Base-by-base conservation (phyloP, 805 yeast genomes). In the Pichia sporocuriosa region DNA sequence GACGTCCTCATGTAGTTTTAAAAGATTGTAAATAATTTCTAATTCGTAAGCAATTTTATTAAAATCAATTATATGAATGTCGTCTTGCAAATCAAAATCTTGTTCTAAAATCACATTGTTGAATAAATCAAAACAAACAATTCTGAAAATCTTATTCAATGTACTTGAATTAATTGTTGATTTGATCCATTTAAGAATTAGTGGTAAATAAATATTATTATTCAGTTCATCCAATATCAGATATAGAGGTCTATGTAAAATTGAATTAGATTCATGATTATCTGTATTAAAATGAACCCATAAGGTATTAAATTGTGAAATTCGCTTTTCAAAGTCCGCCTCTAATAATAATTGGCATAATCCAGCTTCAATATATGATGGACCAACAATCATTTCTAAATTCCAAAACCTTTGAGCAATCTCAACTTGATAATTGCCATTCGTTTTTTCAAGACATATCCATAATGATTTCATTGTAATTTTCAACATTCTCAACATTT, bases 231-330 rank as follows among this genome's bases (percentile, higher is more conserved):
- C 96, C 26, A 89, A 58, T 15, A 85, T 63, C 1, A 85, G 56
- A 45, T 79, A 76, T 6, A 87, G 57, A 0, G 95, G 93, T 47
- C 81, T 68, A 6, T 71, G 63, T 11, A 87, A 59, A 7, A 82
- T 61, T 2, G 58, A 48, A 38, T 70, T 79, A 0, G 62, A 39
- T 28, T 78, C 85, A 31, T 27, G 17, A 33, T 69, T 72, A 29
- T 62, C 55, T n/a, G 68, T 59, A 8, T 61, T 46, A 0, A 90
- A 72, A 51, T 84, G 90, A 3, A 70, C 68, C 97, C 97, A 90
- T 5, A 89, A 56, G 8, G 76, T 70, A 38, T 77, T 70, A 48
- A 86, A 73, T 0, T 84, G 81, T 15, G 66, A 58, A 1, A 81
- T 59, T 45, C 78, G 67, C 15, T 68, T 61, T 17, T 69, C 61